These are phyloP conservation scores for Diaporthe citri DNA, from an alignment of 2,329 filamentous ascomycete species.

Conservation along the genomic window DNA sequence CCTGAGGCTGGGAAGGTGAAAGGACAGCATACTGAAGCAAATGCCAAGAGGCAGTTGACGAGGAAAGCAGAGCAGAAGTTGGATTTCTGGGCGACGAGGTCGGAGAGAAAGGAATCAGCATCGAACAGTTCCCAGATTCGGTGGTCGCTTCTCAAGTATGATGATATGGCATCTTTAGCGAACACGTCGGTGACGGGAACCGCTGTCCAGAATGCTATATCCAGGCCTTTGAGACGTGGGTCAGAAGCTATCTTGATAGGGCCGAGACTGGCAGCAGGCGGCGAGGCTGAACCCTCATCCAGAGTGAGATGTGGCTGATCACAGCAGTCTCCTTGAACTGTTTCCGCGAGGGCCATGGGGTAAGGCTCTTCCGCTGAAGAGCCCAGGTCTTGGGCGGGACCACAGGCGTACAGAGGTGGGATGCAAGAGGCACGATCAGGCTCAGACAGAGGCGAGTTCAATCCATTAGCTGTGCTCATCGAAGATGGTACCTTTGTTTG, in stretches of 20 bases:
- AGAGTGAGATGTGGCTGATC: background rate
- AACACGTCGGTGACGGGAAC: background rate
- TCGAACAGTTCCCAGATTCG: background rate
- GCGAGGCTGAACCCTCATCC: background rate
- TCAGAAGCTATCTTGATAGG: background rate
- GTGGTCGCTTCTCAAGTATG: background rate
- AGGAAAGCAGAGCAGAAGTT: background rate
- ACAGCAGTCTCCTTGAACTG: background rate
- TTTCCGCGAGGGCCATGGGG: background rate
- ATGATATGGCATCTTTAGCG: background rate
- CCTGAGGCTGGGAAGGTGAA: background rate
- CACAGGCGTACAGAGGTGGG: background rate
- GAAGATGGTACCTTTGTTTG: background rate
- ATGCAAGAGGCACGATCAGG: background rate
- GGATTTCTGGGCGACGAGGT: background rate
- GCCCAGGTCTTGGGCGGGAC: background rate
- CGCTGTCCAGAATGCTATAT: background rate
- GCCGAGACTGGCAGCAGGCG: too few relatives aligned
- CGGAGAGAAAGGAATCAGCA: background rate
- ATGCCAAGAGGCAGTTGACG: slow-evolving; percentile 5
- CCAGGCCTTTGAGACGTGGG: background rate
- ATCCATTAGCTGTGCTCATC: background rate
- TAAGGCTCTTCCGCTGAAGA: background rate
- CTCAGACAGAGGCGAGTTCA: background rate
- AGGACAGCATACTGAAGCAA: background rate